Evolutionary conservation across 345 rosid genomes (phyloP).

Genomic region (Cardiospermum halicacabum): DNA sequence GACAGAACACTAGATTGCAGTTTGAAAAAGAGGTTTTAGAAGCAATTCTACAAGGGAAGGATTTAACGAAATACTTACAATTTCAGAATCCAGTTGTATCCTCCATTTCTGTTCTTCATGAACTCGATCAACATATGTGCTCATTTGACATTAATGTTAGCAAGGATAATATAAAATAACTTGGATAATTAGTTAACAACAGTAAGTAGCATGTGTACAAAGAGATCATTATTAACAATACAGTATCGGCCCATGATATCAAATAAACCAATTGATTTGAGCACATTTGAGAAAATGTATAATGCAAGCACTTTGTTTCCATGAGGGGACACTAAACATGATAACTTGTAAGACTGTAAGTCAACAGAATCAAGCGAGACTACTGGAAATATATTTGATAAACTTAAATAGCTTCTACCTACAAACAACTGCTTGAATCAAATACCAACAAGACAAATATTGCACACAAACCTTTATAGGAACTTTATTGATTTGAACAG

Average conservation of each 20-base stretch:
- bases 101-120: neutral
- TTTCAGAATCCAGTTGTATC: neutral
- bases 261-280: too few species aligned
- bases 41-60: neutral
- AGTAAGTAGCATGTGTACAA: neutral
- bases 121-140: neutral
- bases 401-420: neutral
- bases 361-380: neutral
- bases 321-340: too few species aligned
- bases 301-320: too few species aligned
- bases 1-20: neutral
- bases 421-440: conserved; percentile 5
- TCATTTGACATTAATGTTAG: neutral
- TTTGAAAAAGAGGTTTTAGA: neutral
- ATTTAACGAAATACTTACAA: neutral
- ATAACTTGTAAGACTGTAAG: too few species aligned
- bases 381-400: neutral
- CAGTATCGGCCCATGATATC: neutral
- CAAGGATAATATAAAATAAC: neutral
- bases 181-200: neutral
- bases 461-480: neutral
- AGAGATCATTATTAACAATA: neutral
- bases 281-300: too few species aligned
- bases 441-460: neutral
- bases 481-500: conserved; percentile 10